These are phyloP conservation scores for Zarea fungicola DNA, from an alignment of 2,329 filamentous ascomycete species.

Conservation along the genomic window DNA sequence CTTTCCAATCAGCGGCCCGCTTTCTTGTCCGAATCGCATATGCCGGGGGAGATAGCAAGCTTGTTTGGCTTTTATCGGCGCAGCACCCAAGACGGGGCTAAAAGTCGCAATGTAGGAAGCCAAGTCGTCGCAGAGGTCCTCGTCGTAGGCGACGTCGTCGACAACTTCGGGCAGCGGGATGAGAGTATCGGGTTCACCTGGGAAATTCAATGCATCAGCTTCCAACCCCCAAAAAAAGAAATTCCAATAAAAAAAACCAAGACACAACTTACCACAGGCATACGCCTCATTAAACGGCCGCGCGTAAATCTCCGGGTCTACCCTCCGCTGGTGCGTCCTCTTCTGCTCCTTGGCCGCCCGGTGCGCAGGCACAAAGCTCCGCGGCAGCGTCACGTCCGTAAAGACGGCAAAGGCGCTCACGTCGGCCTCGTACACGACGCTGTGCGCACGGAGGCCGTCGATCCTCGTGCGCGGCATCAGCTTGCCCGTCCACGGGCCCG, in stretches of 20 bases:
- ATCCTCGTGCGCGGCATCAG: conserved; percentile 55
- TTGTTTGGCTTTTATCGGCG: conserved; percentile 69
- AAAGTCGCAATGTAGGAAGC: conserved; percentile 69
- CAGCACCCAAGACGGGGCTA: conserved; percentile 58
- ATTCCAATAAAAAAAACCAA: no score
- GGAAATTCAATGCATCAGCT: background rate
- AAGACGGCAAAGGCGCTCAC: conserved; percentile 77
- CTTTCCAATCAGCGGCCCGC: conserved; percentile 69
- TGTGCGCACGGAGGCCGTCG: conserved; percentile 57
- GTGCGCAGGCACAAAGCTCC: conserved; percentile 53
- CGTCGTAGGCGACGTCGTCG: conserved; percentile 71
- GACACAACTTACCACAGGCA: conserved; percentile 77
- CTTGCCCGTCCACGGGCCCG: conserved; percentile 59
- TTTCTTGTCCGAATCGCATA: conserved; percentile 52
- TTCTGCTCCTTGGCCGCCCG: conserved; percentile 42
- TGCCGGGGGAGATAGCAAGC: conserved; percentile 91
- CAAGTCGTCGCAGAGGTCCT: conserved; percentile 75
- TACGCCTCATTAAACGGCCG: conserved; percentile 86
- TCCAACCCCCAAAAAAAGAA: no score
- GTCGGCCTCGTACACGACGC: conserved; percentile 58
- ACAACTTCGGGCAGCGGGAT: conserved; percentile 71
- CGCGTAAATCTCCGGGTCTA: conserved; percentile 90
- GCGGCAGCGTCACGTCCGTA: conserved; percentile 73
- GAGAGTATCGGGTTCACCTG: conserved; percentile 69
- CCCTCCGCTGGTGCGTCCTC: conserved; percentile 54